Evolutionary conservation across 202 grass and related monocot species (phyloP), one percentile per base, ranked within the genome.

Genomic region (Musa balbisiana): DNA sequence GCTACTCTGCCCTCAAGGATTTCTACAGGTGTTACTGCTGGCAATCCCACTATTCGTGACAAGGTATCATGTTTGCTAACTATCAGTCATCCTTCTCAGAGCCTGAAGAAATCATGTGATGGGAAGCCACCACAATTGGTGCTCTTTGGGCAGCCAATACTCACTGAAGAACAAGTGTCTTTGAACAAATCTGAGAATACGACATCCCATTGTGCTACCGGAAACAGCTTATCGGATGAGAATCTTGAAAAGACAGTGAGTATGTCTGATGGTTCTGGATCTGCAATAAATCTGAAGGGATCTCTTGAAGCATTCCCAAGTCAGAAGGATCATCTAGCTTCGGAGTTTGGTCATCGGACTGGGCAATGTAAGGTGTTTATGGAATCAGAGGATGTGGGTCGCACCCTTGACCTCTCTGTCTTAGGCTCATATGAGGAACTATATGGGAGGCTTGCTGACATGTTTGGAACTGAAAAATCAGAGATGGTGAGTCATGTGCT

Each of bases 301-400:
- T 53, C 25, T 70, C 67, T 70, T 70, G 67, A 70, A 51, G 43
- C 27, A 51, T 70, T 70, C 67, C 43, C 67, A 20, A 51, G 6
- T 50, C 49, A 73, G 20, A 80, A 49, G 24, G 58, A n/a, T 26
- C 49, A 21, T 80, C 56, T 81, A 52, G 53, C 82, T 66, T 89
- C 78, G 53, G 87, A 87, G 27, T 53, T 92, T 73, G 84, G 83
- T 33, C 58, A 90, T 22, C 79, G 83, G 69, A 71, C 51, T 19
- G 91, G 87, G 3, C 85, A 88, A 63, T 93, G 91, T 85, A 93
- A 90, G 64, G 91, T 93, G 55, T 93, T 93, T 72, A 79, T 90
- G 85, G 91, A 93, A 82, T 93, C 87, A 10, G 91, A 90, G 78
- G 87, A 93, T 78, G 79, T 93, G 21, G 87, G 91, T 76, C 91